Base-by-base conservation (phyloP, 352 stramenopile species). In the Phytophthora lateralis region DNA sequence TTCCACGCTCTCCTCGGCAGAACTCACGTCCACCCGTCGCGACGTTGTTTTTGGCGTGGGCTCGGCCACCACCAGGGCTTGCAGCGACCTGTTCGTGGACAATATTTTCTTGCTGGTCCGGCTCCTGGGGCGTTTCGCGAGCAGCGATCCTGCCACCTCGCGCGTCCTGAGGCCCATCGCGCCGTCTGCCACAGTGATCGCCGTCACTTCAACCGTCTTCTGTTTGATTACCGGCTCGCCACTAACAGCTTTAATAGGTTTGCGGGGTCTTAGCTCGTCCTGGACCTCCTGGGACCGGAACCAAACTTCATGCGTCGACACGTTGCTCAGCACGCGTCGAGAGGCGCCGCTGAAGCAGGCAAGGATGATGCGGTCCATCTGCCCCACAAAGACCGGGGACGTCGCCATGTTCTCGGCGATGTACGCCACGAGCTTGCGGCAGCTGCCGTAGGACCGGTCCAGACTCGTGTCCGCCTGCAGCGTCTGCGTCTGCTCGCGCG, bases 331-430 rank as follows among this genome's bases (percentile, higher is more conserved):
- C 59, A 89, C 77, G 24, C 63, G 63, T 60, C 78, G 71, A 0
- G 79, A 73, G 18, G 79, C 77, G 29, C 75, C 73, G 38, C 79
- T 89, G 60, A 85, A 76, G 48, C 77, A 88, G 14, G 81, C 79
- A 24, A 88, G 66, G 42, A 91, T 88, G 44, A 91, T 75, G 45
- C 81, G 75, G 35, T 89, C 81, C 81, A 91, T 91, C 51, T 91
- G 79, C 50, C 82, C 55, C 29, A 61, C 53, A 52, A 89, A 89
- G 47, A 72, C 75, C 8, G 63, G 65, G 24, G 75, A 86, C 41
- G 77, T 89, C 39, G 48, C 55, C 77, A 89, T 86, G 57, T 86
- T 84, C 2, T 46, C 60, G n/a, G 57, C 52, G 54, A 89, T 89
- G 55, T 84, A 89, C 41, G 47, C 21, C 18, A 88, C 78, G 35